A percentile compares a stretch with the other conserved stretches of the same genome.
phyloP scores from a whole-genome alignment of 768 basidiomycete genomes.

The Cytidiella melzeri region DNA sequence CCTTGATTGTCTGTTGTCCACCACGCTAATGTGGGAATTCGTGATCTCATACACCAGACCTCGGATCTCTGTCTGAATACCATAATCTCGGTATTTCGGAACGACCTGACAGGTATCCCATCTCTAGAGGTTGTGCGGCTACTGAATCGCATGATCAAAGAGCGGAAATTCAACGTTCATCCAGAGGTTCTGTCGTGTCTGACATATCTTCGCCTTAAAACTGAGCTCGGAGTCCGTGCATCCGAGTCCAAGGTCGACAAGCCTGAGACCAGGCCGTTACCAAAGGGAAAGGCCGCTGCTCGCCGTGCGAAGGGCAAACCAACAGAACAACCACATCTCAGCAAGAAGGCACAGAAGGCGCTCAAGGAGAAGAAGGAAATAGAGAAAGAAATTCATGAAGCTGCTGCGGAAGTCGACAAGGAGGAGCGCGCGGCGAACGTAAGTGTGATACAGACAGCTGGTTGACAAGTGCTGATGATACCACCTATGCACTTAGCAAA shows the following conservation, averaged over 20 bases:
- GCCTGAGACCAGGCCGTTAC: conserved; percentile 29
- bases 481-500: conserved; percentile 55
- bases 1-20: conserved; percentile 7
- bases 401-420: conserved; percentile 88
- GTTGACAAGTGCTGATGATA: not conserved
- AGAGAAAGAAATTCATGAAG: conserved; percentile 87
- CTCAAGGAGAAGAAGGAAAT: conserved; percentile 88
- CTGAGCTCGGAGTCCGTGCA: conserved; percentile 75
- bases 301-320: conserved; percentile 52
- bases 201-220: conserved; percentile 78
- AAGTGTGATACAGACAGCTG: conserved; percentile 27
- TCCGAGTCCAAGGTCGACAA: conserved; percentile 65
- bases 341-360: conserved; percentile 86
- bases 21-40: conserved; percentile 11
- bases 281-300: conserved; percentile 38
- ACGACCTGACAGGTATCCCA: conserved; percentile 71
- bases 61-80: conserved; percentile 83
- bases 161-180: conserved; percentile 83
- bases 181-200: conserved; percentile 85
- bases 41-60: conserved; percentile 39
- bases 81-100: conserved; percentile 74
- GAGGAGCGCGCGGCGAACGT: conserved; percentile 83
- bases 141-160: conserved; percentile 94
- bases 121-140: conserved; percentile 89
- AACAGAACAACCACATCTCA: conserved; percentile 66